phyloP scores from a whole-genome alignment of 371 early-diverging fungal genomes.

The Mortierella sp. region DNA sequence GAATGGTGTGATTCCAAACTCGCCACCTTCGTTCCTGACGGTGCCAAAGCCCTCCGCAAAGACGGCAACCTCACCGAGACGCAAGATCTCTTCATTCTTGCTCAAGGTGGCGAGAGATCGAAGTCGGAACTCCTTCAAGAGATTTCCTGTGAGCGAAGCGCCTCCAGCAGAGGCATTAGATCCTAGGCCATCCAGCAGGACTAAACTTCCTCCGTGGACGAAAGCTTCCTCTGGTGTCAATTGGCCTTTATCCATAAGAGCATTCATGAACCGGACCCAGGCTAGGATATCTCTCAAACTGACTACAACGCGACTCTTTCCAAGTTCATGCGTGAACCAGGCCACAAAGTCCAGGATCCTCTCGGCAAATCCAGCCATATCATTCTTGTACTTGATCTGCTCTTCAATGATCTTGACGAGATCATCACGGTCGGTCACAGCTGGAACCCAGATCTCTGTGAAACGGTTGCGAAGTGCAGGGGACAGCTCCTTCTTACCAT shows the following conservation, averaged over 20 bases:
- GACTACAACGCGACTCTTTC: conserved; percentile 64
- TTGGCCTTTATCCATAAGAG: conserved; percentile 38
- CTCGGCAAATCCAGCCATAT: conserved; percentile 51
- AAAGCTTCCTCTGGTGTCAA: conserved; percentile 74
- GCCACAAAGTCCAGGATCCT: conserved; percentile 71
- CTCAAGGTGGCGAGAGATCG: conserved; percentile 59
- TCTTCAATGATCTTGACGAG: conserved; percentile 80
- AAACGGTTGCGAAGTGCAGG: conserved; percentile 99
- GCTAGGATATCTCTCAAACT: conserved; percentile 93
- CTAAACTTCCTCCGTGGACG: conserved; percentile 93
- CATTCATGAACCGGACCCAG: conserved; percentile 91
- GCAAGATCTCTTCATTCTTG: conserved; percentile 38
- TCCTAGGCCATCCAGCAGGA: conserved; percentile 94
- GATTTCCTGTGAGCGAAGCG: conserved; percentile 65
- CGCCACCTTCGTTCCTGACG: conserved; percentile 57
- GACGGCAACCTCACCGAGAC: conserved; percentile 59
- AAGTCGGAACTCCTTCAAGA: conserved; percentile 69
- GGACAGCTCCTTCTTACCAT: conserved; percentile 99
- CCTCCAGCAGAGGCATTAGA: conserved; percentile 87
- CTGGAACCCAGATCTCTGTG: conserved; percentile 98
- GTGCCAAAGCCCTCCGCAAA: conserved; percentile 61
- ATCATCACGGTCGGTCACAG: conserved; percentile 86
- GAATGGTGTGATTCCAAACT: conserved; percentile 85
- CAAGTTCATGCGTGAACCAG: conserved; percentile 61
- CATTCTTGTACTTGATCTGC: conserved; percentile 63